Evolutionary conservation across 2,329 filamentous ascomycete species (phyloP).

Genomic region (Sporothrix brunneoviolacea): DNA sequence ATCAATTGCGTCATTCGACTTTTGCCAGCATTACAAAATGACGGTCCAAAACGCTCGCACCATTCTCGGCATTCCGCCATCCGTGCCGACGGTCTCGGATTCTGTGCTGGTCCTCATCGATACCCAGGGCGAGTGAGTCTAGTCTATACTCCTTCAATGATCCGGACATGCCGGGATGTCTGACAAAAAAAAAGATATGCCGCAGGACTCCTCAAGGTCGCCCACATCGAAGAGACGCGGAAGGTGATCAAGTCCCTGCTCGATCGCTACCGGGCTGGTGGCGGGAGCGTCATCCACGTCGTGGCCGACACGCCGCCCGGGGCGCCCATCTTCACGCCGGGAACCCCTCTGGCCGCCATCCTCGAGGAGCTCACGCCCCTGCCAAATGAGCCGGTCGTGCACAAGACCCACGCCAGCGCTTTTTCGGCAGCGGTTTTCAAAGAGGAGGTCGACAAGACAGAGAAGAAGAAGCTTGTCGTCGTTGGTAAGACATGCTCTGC

Average conservation of each 20-base stretch:
- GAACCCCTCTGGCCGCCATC: conserved; percentile 8
- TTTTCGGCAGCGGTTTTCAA: conserved; percentile 2
- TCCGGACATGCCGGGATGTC: background rate
- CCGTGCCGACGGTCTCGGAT: conserved; percentile 1
- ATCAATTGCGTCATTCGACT: no score
- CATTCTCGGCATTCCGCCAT: conserved; percentile 7
- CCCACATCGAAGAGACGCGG: conserved; percentile 1
- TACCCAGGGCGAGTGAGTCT: conserved; percentile 13
- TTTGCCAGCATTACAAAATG: no score
- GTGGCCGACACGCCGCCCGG: background rate
- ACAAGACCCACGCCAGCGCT: conserved; percentile 8
- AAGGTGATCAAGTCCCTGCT: conserved; percentile 9
- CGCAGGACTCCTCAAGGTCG: conserved; percentile 5
- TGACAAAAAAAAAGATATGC: conserved; percentile 5
- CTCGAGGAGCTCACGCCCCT: conserved; percentile 6
- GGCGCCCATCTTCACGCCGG: conserved; percentile 13
- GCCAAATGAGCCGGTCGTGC: conserved; percentile 9
- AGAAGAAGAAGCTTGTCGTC: conserved; percentile 8
- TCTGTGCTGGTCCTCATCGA: conserved; percentile 13
- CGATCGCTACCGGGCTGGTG: conserved; percentile 8
- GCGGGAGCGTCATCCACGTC: conserved; percentile 11
- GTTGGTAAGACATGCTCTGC: conserved; percentile 3
- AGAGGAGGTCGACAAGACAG: conserved; percentile 6
- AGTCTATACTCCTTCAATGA: no score
- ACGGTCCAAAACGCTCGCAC: conserved; percentile 11